Evolutionary conservation across 108 stramenopile genomes (phyloP), one percentile per base, ranked within the genome.

Genomic region (Pseudonitzschia multiseries): DNA sequence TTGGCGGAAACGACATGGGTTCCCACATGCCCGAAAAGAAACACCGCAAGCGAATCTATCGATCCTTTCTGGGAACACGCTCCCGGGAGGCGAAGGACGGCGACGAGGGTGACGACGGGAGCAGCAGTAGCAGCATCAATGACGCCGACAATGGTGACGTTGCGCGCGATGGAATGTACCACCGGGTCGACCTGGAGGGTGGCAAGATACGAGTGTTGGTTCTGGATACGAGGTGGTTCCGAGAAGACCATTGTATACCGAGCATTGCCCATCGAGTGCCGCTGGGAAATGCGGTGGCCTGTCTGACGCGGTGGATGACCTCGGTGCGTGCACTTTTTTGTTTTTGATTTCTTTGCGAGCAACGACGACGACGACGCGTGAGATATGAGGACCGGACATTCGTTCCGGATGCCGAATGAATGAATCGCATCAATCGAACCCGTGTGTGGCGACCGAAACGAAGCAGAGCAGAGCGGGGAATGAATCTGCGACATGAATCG

Each of bases 1-100:
- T 91, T 69, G 96, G 96, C 29, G 92, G 79, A 3, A 97, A 97
- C 78, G 94, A 97, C 80, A 80, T 79, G 50, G 96, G 94, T 2
- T 67, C 62, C 17, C 74, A 87, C 24, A 75, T 93, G 72, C 77
- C 73, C 2, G 64, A 86, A 9, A 84, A 81, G 50, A 57, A 71
- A 26, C 81, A 74, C 29, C 76, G 92, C 27, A 79, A 79, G 54
- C 60, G 79, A 21, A 50, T 73, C n/a, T 97, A 83, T 75, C 82
- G 89, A 68, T 74, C 92, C 17, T 96, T 94, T 84, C 69, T 93
- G 57, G 81, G 88, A 4, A 85, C 78, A 0, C 17, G n/a, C n/a
- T n/a, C n/a, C n/a, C n/a, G 46, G 46, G 46, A 3, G 46, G 13
- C 46, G 17, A 18, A 1, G 14, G 46, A 14, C 46, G 18, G 46